Conservation (phyloP, 129 eudicot genomes). For the Artemisia tridentata region DNA sequence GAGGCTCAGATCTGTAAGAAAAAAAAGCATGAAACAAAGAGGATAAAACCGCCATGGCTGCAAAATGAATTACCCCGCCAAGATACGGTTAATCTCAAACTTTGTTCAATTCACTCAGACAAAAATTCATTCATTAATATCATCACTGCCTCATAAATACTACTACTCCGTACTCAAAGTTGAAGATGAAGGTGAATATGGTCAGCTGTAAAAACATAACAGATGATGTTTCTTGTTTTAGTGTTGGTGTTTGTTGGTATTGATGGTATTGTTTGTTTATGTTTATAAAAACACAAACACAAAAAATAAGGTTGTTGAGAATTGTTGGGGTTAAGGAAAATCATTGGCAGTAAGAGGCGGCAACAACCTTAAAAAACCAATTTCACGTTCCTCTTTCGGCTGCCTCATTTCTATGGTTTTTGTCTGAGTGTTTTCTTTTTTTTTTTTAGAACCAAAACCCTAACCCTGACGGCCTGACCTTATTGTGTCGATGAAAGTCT, state of each 20-base stretch:
- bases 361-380: slow-evolving; percentile 12
- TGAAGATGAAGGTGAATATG: too few species aligned
- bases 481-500: too few species aligned
- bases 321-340: background rate
- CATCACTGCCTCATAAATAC: too few species aligned
- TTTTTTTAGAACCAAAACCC: too few species aligned
- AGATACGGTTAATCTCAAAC: slow-evolving; percentile 17
- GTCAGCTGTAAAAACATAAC: too few species aligned
- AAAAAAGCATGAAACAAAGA: slow-evolving; percentile 16
- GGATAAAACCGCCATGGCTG: slow-evolving; percentile 31
- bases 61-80: slow-evolving; percentile 26
- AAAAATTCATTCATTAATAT: background rate
- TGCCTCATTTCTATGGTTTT: slow-evolving; percentile 7
- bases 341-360: slow-evolving; percentile 19
- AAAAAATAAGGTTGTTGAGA: slow-evolving; percentile 11
- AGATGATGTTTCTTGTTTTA: too few species aligned
- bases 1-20: slow-evolving; percentile 25
- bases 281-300: background rate
- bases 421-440: background rate
- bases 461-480: too few species aligned
- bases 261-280: too few species aligned
- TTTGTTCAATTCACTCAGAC: slow-evolving; percentile 1
- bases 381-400: background rate
- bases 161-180: too few species aligned
- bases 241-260: too few species aligned